Evolutionary conservation across 2,329 filamentous ascomycete genomes (phyloP).

Genomic region (Fusarium avenaceum): DNA sequence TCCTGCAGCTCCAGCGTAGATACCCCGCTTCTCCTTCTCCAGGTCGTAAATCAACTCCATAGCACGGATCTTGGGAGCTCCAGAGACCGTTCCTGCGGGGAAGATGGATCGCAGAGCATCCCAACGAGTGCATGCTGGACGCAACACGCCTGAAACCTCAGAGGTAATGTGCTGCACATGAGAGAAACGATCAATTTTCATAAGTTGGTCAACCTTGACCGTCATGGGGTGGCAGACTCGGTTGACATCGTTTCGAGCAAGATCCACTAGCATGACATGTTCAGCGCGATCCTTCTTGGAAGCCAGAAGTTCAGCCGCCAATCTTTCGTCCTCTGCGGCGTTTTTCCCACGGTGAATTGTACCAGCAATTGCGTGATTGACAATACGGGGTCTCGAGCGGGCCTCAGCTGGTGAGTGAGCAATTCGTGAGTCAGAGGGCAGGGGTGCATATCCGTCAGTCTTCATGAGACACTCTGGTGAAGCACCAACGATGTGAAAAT

Average conservation of each 20-base stretch:
- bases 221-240: constrained; percentile 91
- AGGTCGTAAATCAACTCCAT: constrained; percentile 98
- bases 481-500: constrained; percentile 95
- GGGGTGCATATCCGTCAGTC: constrained; percentile 54
- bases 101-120: constrained; percentile 98
- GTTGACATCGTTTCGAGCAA: constrained; percentile 97
- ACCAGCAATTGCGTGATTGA: constrained; percentile 97
- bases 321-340: constrained; percentile 83
- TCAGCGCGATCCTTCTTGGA: constrained; percentile 88
- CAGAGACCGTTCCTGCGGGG: constrained; percentile 94
- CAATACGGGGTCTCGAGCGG: constrained; percentile 83
- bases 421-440: constrained; percentile 46
- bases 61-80: constrained; percentile 93
- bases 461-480: constrained; percentile 96
- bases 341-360: constrained; percentile 86
- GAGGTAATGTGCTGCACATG: constrained; percentile 98
- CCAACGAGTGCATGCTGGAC: constrained; percentile 87
- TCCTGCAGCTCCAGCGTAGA: constrained; percentile 95
- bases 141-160: constrained; percentile 91
- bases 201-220: constrained; percentile 91
- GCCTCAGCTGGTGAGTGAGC: constrained; percentile 45
- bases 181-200: constrained; percentile 94
- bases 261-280: constrained; percentile 97
- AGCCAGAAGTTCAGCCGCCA: constrained; percentile 72
- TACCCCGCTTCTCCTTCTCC: constrained; percentile 91